These are phyloP conservation scores for Nicotiana tabacum DNA, from an alignment of 257 asterid genomes.

Conservation along the genomic window DNA sequence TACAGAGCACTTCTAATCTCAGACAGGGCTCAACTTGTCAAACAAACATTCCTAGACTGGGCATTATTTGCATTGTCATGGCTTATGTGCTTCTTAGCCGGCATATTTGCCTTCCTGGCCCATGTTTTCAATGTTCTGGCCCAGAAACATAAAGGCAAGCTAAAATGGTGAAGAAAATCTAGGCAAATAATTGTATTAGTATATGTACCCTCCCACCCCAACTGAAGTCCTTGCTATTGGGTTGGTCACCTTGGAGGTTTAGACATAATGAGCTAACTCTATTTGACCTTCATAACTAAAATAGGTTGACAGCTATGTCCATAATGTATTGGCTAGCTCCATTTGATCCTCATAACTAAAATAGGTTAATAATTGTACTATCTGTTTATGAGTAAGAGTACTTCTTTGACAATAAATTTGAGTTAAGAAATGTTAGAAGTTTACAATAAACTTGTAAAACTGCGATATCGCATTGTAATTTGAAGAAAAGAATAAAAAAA, in stretches of 20 bases:
- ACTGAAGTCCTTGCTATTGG: not conserved
- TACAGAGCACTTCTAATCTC: conserved; percentile 24
- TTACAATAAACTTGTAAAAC: too few species aligned
- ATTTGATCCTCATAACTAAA: too few species aligned
- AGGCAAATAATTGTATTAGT: not conserved
- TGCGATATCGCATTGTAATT: too few species aligned
- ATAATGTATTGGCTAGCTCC: too few species aligned
- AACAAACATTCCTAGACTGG: conserved; percentile 17
- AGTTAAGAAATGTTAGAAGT: too few species aligned
- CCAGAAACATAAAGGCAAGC: conserved; percentile 7
- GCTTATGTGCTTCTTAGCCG: conserved; percentile 12
- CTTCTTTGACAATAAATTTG: too few species aligned
- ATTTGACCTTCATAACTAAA: not conserved
- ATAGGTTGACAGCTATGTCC: not conserved
- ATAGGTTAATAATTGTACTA: too few species aligned
- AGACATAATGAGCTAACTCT: not conserved
- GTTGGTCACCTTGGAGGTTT: not conserved
- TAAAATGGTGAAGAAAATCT: conserved; percentile 14
- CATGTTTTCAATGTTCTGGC: conserved; percentile 13
- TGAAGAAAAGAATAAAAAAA: too few species aligned
- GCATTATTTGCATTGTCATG: conserved; percentile 7
- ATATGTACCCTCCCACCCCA: not conserved
- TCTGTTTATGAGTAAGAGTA: too few species aligned
- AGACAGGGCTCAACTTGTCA: conserved; percentile 22
- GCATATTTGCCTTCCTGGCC: conserved; percentile 17